Evolutionary conservation across 148 eudicot species (phyloP), one percentile per base, ranked within the genome.

Genomic region (Silene conica): DNA sequence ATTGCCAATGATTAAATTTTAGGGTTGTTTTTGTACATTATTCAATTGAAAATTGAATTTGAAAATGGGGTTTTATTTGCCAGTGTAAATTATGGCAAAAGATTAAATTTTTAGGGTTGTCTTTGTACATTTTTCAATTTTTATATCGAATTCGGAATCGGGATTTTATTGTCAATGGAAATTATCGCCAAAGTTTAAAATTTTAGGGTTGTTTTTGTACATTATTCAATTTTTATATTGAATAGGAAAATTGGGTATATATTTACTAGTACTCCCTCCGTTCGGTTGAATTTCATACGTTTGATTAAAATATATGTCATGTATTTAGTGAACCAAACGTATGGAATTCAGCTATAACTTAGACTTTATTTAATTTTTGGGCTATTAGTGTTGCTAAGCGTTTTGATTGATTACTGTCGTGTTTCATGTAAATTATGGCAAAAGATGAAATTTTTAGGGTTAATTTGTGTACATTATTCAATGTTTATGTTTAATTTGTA

Each of bases 11-110:
- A 15, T 10, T 16, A 50, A 13, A 15, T 0, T 5, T n/a, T 22
- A 55, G 67, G 70, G 64, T 71, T 52, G 11, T 72, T 19, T 11
- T 59, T 64, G n/a, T 57, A 20, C 41, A 6, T 67, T 23, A 13
- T 43, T 45, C 19, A n/a, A 15, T n/a, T 10, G 4, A 57, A 4
- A 59, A 28, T 26, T 56, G 72, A 48, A 41, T 72, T 26, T 28
- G 41, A 25, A n/a, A 45, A 1, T 72, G 18, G 65, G 64, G 0
- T 20, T 6, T 55, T 38, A 5, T 18, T 18, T 55, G n/a, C 63
- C 16, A 31, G 34, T 31, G 34, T 31, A 31, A 31, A 31, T 31
- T 3, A 31, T 31, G 1, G 34, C 34, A 3, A 31, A 31, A 31
- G 34, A 31, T 31, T 31, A 31, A 31, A 31, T 0, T 2, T 31